Evolutionary conservation across 2,329 filamentous ascomycete genomes (phyloP).

Genomic region (Fusarium circinatum): DNA sequence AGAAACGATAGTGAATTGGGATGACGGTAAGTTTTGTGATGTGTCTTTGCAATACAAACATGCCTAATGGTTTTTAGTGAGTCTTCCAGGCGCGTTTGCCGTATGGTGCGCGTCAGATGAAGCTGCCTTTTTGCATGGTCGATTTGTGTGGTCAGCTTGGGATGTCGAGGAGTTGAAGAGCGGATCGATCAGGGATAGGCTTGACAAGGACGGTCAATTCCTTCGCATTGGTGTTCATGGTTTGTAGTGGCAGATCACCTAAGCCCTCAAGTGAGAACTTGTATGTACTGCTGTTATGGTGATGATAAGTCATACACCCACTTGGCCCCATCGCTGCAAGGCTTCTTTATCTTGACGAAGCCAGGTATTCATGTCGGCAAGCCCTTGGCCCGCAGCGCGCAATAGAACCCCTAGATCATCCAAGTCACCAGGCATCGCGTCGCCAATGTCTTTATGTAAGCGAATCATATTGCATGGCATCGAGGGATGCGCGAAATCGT

Average conservation of each 20-base stretch:
- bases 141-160: slow-evolving; percentile 5
- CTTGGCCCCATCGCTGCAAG: neutral
- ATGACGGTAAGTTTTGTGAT: neutral
- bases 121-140: neutral
- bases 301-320: neutral
- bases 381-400: neutral
- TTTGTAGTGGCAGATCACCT: neutral
- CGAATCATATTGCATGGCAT: neutral
- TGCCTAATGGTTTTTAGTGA: neutral
- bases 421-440: neutral
- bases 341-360: neutral
- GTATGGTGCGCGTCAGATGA: neutral
- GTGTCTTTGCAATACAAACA: too few relatives aligned
- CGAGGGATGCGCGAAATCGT: neutral
- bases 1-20: neutral
- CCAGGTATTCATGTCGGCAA: neutral
- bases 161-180: slow-evolving; percentile 6
- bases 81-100: neutral
- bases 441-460: neutral
- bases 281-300: neutral
- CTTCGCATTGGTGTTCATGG: slow-evolving; percentile 6
- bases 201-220: neutral
- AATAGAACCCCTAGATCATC: neutral
- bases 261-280: neutral
- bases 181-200: neutral